Evolutionary conservation across 2,329 filamentous ascomycete genomes (phyloP), one percentile per base, ranked within the genome.

Genomic region (Bertia moriformis): DNA sequence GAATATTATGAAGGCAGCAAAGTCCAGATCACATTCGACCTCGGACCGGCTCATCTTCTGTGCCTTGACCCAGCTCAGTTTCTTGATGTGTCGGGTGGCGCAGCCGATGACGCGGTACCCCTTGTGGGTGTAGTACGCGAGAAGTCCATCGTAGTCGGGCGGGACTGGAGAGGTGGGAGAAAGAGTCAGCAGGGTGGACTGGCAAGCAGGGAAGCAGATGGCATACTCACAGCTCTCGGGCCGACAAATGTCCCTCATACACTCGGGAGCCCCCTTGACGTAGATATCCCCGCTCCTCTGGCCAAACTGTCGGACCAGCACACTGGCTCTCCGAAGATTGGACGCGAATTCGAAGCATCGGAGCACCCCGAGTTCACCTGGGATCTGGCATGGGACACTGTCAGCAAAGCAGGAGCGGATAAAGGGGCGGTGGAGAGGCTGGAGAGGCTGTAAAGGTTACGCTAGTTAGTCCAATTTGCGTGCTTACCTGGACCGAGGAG

Each of bases 91-190:
- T 54, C 86, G 93, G 1, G 84, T 85, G 4, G 91, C 91, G 53
- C 88, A 95, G 4, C 83, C 93, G 53, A 98, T 98, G 12, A 98
- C 91, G 54, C 91, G 82, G 60, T 88, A 98, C 18, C 93, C 91
- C 52, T 89, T 80, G 50, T 98, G 91, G 0, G 91, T 98, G 58
- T 98, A 98, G 53, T 85, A 78, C 2, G 79, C 79, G 2, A 98
- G 65, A 2, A 93, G 71, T 45, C 95, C 86, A 29, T 96, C 87
- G 50, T 93, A 98, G 54, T 95, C 85, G 19, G 67, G 62, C 0
- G 91, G 91, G 46, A 98, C 78, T 22, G 19, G 39, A 37, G 43
- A 19, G 14, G 39, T 38, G 22, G 35, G 19, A 39, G 14, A 19
- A 33, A 18, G 4, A 19, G 12, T 24, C 15, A 30, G 4, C 4